Percentiles rank a stretch among this genome's conserved stretches.
phyloP scores from a whole-genome alignment of 768 basidiomycete genomes.

The Cantharellus anzutake region DNA sequence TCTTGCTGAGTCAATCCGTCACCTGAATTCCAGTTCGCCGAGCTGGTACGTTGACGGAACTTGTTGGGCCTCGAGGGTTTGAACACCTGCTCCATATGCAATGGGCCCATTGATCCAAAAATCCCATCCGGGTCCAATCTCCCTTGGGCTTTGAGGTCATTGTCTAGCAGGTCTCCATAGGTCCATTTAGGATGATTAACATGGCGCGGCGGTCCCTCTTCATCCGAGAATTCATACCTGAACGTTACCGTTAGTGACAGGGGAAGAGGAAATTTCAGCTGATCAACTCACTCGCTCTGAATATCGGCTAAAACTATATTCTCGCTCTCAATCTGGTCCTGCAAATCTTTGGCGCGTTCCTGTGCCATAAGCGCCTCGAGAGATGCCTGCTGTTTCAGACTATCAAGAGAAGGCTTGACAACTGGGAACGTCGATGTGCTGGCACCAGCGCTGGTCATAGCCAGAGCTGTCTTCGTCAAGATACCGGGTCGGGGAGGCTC shows the following conservation, averaged over 20 bases:
- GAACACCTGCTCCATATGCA: slow-evolving; percentile 92
- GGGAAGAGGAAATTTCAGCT: too few species aligned
- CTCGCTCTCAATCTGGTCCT: slow-evolving; percentile 37
- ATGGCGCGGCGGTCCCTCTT: slow-evolving; percentile 57
- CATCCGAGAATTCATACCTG: slow-evolving; percentile 83
- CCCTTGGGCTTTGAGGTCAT: slow-evolving; percentile 64
- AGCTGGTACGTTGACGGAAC: slow-evolving; percentile 80
- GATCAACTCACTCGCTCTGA: slow-evolving; percentile 46
- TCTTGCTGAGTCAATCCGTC: slow-evolving; percentile 73
- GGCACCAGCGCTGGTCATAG: slow-evolving; percentile 27
- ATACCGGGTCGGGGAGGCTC: slow-evolving; percentile 7
- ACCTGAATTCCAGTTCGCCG: slow-evolving; percentile 91
- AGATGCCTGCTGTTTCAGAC: slow-evolving; percentile 36
- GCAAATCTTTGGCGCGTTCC: slow-evolving; percentile 21
- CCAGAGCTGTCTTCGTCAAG: slow-evolving; percentile 20
- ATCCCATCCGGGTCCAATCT: slow-evolving; percentile 86
- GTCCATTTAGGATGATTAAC: slow-evolving; percentile 20
- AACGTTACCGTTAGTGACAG: background rate
- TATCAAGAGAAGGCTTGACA: background rate
- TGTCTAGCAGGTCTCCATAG: slow-evolving; percentile 68
- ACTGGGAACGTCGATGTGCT: slow-evolving; percentile 23
- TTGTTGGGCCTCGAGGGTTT: slow-evolving; percentile 35
- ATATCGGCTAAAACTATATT: slow-evolving; percentile 87
- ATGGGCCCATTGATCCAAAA: slow-evolving; percentile 72
- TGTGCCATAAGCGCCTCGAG: slow-evolving; percentile 6